Base-by-base conservation (phyloP, 2,329 filamentous ascomycete species). In the Fusarium subglutinans region DNA sequence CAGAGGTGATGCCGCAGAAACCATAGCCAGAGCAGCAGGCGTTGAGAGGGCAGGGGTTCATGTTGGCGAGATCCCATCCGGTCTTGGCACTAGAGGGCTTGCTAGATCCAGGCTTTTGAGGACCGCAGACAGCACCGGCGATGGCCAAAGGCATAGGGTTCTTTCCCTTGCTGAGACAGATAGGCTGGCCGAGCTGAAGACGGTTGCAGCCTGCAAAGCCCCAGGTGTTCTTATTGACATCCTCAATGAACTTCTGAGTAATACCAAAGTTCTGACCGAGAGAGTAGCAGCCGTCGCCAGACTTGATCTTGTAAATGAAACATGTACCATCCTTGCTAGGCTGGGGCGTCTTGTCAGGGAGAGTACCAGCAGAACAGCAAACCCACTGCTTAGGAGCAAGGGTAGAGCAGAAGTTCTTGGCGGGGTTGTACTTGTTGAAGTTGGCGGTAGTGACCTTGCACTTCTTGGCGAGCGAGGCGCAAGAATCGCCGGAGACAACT, bases 11-110 rank as follows among this genome's bases (percentile, higher is more conserved):
- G 10, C 86, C 86, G 30, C 86, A 88, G 54, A 84, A 80, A 2
- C 86, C 86, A 79, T 83, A 84, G 24, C 79, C 76, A 18, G 82
- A 80, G 71, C 84, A 86, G 72, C 83, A 85, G 2, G 80, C 82
- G 33, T 84, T 84, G 1, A 86, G 77, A 0, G 84, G 84, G 66
- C 87, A 89, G 0, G 82, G 84, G 67, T 88, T 89, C 11, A 88
- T 75, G 14, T 78, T 73, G 2, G 79, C 70, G 8, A 87, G 75
- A 56, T 77, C 78, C 77, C 48, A 67, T 1, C 63, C 41, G 20
- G 74, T 80, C n/a, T 80, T 82, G 3, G 72, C 63, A 18, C 79
- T 74, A 0, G 75, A 22, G 0, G 79, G 79, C n/a, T 69, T 70
- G 17, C 53, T 60, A 0, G 81, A 80, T 12, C 78, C 80, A 7